These are phyloP conservation scores for Alternaria sp. DNA, from an alignment of 2,329 filamentous ascomycete species.

Conservation along the genomic window DNA sequence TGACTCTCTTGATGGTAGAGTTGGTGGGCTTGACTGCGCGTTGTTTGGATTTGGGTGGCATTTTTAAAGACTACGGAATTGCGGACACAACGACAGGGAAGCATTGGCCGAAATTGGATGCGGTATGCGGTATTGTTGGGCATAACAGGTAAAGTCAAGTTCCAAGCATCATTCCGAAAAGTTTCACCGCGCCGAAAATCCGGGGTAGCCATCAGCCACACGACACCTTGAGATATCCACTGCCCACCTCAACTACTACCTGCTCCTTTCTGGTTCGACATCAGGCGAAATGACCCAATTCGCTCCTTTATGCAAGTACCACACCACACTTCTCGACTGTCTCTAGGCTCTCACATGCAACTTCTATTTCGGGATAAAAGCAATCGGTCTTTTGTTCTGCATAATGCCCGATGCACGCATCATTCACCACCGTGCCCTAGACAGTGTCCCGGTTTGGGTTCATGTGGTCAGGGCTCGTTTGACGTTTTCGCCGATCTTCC, in stretches of 20 bases:
- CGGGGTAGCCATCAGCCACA: constrained; percentile 11
- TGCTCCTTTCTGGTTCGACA: background rate
- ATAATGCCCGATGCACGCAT: constrained; percentile 18
- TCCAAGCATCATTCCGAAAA: constrained; percentile 15
- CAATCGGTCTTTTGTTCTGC: constrained; percentile 7
- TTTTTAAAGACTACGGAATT: constrained; percentile 11
- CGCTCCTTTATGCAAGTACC: constrained; percentile 5
- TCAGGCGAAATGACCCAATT: background rate
- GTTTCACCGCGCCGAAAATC: constrained; percentile 21
- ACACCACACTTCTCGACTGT: background rate
- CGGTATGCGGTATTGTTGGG: constrained; percentile 3
- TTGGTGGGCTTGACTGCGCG: constrained; percentile 24
- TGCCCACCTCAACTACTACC: background rate
- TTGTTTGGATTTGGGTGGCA: constrained; percentile 35
- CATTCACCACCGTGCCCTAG: constrained; percentile 15
- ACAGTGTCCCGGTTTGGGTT: constrained; percentile 1
- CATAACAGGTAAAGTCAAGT: constrained; percentile 3
- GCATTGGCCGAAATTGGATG: constrained; percentile 10
- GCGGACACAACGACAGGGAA: background rate
- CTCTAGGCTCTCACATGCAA: constrained; percentile 5
- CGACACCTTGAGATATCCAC: background rate
- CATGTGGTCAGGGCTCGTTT: constrained; percentile 17
- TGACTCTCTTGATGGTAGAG: constrained; percentile 21
- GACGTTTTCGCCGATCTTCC: constrained; percentile 26
- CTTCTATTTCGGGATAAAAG: constrained; percentile 8